Percentiles rank a stretch among this genome's conserved stretches.
Conservation (phyloP, 169 alveolate genomes). For the Eimeria praecox region DNA sequence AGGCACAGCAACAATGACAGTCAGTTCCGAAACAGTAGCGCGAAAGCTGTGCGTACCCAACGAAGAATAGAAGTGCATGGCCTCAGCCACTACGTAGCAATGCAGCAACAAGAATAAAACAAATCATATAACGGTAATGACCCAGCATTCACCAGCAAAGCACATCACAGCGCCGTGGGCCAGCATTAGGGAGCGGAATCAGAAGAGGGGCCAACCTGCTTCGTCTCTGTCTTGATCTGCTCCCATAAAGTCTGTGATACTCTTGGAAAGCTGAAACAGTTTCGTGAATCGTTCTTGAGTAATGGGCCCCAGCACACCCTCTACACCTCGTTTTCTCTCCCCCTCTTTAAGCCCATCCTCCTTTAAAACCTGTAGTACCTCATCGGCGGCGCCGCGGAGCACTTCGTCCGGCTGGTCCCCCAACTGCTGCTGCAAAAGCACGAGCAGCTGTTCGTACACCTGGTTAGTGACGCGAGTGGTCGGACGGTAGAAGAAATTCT, state of each 20-base stretch:
- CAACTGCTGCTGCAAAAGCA: conserved; percentile 90
- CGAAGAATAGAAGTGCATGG: background rate
- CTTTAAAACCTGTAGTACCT: conserved; percentile 93
- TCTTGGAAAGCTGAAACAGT: conserved; percentile 79
- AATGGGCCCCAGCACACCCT: conserved; percentile 83
- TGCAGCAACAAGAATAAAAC: background rate
- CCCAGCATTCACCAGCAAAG: background rate
- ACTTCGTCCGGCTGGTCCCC: conserved; percentile 96
- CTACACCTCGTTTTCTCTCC: conserved; percentile 79
- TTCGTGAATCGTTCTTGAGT: conserved; percentile 65
- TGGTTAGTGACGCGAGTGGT: conserved; percentile 93
- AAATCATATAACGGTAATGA: background rate
- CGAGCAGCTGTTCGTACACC: conserved; percentile 94
- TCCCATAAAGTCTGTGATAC: conserved; percentile 80
- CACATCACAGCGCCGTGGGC: background rate
- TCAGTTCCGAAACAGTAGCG: background rate
- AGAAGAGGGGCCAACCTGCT: conserved; percentile 6
- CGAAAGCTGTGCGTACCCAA: background rate
- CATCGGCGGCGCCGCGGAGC: conserved; percentile 96
- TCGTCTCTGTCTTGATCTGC: conserved; percentile 78
- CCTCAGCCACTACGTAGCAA: background rate
- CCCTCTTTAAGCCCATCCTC: conserved; percentile 86
- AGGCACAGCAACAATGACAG: background rate
- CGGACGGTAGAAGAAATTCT: conserved; percentile 94
- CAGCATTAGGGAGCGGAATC: background rate